phyloP scores from a whole-genome alignment of 352 stramenopile species.

The Phytophthora hibernalis region DNA sequence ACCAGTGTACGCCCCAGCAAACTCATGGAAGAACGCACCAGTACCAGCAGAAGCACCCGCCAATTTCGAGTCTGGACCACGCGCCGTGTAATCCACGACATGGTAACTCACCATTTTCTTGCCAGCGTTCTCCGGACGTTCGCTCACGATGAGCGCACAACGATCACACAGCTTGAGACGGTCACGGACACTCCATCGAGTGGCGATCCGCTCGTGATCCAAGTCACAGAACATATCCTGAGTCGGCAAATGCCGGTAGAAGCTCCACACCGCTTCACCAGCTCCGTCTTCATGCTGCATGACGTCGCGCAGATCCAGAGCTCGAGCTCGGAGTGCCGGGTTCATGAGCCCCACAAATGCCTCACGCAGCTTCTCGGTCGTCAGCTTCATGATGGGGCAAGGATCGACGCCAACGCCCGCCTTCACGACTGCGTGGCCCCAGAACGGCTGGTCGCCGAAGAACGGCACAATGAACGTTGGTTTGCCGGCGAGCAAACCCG shows the following conservation, averaged over 20 bases:
- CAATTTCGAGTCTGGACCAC: conserved; percentile 43
- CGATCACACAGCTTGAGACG: conserved; percentile 52
- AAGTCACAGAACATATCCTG: conserved; percentile 88
- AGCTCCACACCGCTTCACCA: conserved; percentile 70
- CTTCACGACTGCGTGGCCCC: conserved; percentile 79
- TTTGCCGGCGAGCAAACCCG: conserved; percentile 85
- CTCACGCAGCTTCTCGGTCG: conserved; percentile 62
- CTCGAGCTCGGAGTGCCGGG: conserved; percentile 51
- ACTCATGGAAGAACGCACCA: conserved; percentile 30
- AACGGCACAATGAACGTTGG: conserved; percentile 95
- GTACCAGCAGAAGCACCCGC: conserved; percentile 14
- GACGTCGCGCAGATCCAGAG: conserved; percentile 45
- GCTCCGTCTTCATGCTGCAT: conserved; percentile 88
- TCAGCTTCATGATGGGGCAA: conserved; percentile 79
- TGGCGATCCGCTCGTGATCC: conserved; percentile 43
- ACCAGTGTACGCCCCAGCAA: conserved; percentile 44
- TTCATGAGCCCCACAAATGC: conserved; percentile 66
- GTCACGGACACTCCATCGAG: conserved; percentile 58
- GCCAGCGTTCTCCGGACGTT: conserved; percentile 42
- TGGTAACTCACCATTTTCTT: conserved; percentile 51
- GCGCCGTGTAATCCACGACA: conserved; percentile 53
- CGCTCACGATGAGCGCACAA: conserved; percentile 52
- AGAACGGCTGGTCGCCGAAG: conserved; percentile 95
- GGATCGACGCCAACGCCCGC: conserved; percentile 80
- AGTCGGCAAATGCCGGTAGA: conserved; percentile 80